Evolutionary conservation across 75 land plant species (phyloP), one percentile per base, ranked within the genome.

Genomic region (Picea sitchensis): DNA sequence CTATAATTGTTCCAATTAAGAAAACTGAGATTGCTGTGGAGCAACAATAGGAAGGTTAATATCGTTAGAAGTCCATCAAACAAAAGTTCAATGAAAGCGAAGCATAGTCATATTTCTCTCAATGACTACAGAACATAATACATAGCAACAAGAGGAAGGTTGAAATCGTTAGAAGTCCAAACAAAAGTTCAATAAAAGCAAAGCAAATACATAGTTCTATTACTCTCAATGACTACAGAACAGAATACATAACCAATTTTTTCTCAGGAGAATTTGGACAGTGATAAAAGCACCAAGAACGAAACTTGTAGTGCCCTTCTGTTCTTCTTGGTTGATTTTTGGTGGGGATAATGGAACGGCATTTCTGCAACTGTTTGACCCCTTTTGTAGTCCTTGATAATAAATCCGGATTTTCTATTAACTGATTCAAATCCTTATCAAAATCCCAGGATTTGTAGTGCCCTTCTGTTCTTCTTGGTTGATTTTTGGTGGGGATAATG

Each of bases 181-280:
- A 1, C 38, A 36, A 36, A 1, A 36, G 38, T 6, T 68, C 31
- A 68, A 38, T 9, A 18, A 68, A 38, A 38, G 36, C 41, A 68
- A 36, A 68, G 7, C 44, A 68, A 34, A 68, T 20, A 68, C 47
- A 4, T 41, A 36, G 2, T 2, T 2, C 38, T 36, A 36, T 36
- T 36, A 1, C 72, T 17, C 72, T 38, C 1, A 68, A 17, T 14
- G 72, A 68, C 36, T 15, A 34, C 20, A 68, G 41, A 38, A 34
- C 20, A 36, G 72, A 68, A 15, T 68, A 68, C 72, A 68, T 41
- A 68, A n/a, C 72, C 72, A 68, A 36, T 1, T 38, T 6, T 6
- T 38, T 68, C 34, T 68, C 72, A 38, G 72, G 72, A 11, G 72
- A 68, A 68, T 17, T 68, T 32, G 72, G n/a, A 68, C 41, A 4